phyloP scores from a whole-genome alignment of 495 filamentous ascomycete species.

The Rostrohypoxylon terebratum region DNA sequence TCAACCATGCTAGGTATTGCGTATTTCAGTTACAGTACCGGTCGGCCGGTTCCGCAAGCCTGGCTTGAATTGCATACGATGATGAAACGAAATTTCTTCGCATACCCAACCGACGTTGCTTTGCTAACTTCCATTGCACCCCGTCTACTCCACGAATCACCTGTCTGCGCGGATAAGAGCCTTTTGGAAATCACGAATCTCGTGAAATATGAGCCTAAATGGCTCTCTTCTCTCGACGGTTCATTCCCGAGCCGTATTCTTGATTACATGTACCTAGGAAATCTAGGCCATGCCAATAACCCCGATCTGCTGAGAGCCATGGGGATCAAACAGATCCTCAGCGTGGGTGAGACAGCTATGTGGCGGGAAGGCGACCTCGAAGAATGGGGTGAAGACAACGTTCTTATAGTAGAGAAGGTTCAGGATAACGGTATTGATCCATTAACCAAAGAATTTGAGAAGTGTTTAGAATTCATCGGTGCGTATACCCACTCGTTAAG shows the following conservation, averaged over 20 bases:
- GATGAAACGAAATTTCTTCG: conserved; percentile 92
- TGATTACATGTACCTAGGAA: conserved; percentile 96
- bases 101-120: conserved; percentile 88
- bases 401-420: conserved; percentile 82
- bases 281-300: conserved; percentile 92
- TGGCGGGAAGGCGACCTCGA: conserved; percentile 78
- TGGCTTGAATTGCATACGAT: conserved; percentile 87
- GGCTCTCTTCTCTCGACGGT: conserved; percentile 88
- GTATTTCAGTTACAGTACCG: conserved; percentile 91
- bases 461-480: conserved; percentile 94
- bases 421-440: conserved; percentile 98
- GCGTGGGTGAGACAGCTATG: conserved; percentile 88
- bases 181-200: conserved; percentile 60
- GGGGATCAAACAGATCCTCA: conserved; percentile 88
- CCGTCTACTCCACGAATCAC: conserved; percentile 70
- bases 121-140: conserved; percentile 80
- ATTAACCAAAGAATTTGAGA: conserved; percentile 85
- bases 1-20: conserved; percentile 86
- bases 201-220: conserved; percentile 70
- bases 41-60: conserved; percentile 80
- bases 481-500: conserved; percentile 50
- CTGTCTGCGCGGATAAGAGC: conserved; percentile 51
- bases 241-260: conserved; percentile 89
- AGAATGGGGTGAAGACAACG: conserved; percentile 76
- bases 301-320: conserved; percentile 80